Base-by-base conservation (phyloP, 345 rosid species). In the Sonneratia alba region DNA sequence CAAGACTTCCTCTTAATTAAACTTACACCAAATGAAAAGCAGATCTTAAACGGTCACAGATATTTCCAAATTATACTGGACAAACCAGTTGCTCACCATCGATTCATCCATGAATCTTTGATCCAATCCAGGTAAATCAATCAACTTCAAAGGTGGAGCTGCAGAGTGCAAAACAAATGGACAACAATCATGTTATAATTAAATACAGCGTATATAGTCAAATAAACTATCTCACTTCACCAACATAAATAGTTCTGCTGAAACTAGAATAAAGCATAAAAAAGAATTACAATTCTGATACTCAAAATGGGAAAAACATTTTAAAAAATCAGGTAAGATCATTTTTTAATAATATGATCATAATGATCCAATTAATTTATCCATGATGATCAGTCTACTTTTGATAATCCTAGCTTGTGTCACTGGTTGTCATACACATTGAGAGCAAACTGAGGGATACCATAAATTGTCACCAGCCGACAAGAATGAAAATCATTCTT, bases 71-170 rank as follows among this genome's bases (percentile, higher is more conserved):
- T 38, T 45, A 34, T 75, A 72, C 67, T 67, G 55, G 51, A 27
- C 66, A 62, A 27, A 62, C 38, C 38, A 18, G 59, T 42, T 68
- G 18, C 90, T 82, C 74, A 95, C 99, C 96, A 83, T 78, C 55
- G 97, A 87, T 63, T 92, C 99, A 53, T 95, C 99, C 84, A 89
- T 85, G 77, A 85, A 86, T 73, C 96, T 78, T 79, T 95, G 97
- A 79, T 92, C 99, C 82, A 95, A 72, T 78, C 99, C 99, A 72
- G 99, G 99, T 77, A 95, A 85, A 83, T 95, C 99, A 67, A 88
- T 81, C 75, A 95, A 79, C 79, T 92, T 95, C 75, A 95, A 69
- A 6, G 99, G 91, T 19, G 99, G 98, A 70, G 98, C 98, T 95
- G 96, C 47, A 68, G 36, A 71, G 36, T 36, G 38, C 21, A 61